Base-by-base conservation (phyloP, 768 basidiomycete species). In the Flagelloscypha sp. region DNA sequence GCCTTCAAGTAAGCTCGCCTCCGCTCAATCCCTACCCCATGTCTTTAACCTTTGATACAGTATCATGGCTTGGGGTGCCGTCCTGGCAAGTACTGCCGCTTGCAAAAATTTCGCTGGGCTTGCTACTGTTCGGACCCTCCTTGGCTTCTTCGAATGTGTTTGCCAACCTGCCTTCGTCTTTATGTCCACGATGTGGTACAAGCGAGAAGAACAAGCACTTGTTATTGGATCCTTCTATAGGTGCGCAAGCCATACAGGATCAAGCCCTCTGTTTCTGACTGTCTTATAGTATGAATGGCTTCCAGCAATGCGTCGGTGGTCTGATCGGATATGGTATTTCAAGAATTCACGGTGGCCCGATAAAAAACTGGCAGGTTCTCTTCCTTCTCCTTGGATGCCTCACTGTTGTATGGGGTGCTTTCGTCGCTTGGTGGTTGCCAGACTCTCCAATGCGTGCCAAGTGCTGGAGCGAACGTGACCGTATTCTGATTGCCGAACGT, bases 161-260 rank as follows among this genome's bases (percentile, higher is more conserved):
- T 67, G 67, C 37, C 68, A 69, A 44, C 67, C 67, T 4, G 64
- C 63, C 4, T 66, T 70, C 36, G 64, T 69, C 15, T 67, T 58
- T 38, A 66, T 63, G 34, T 65, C 71, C 6, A 63, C 66, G 21
- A 68, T 72, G 69, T 72, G 67, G 61, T 72, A 71, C 42, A 68
- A 61, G 7, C 59, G 69, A 18, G 64, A 65, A 12, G 71, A 72
- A 43, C 69, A 72, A 39, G 66, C 65, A 7, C 55, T 67, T 27
- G 60, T 66, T 15, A 66, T 67, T 29, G 62, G 64, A 1, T 51
- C 58, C 10, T 69, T 66, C 35, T 31, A 31, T 17, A n/a, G n/a
- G n/a, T n/a, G n/a, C n/a, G n/a, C n/a, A n/a, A n/a, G n/a, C n/a
- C n/a, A n/a, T n/a, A n/a, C n/a, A n/a, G n/a, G n/a, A n/a, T n/a